phyloP scores from a whole-genome alignment of 2,329 filamentous ascomycete genomes.

The Clarireedia paspali region DNA sequence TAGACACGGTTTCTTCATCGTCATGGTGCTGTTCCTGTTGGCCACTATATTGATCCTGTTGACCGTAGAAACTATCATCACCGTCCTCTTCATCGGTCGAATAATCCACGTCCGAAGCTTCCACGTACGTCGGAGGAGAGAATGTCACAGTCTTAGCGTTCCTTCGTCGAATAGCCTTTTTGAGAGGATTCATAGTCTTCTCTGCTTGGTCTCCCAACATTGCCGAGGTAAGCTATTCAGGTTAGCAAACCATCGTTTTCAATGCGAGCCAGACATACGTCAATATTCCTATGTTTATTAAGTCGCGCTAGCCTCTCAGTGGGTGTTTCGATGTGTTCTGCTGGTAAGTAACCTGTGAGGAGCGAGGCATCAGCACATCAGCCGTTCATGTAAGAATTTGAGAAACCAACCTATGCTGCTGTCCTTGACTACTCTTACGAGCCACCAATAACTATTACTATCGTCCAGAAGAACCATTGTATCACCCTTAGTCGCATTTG shows the following conservation, averaged over 20 bases:
- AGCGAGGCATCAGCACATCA: background rate
- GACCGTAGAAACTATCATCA: constrained; percentile 38
- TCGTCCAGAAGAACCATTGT: constrained; percentile 98
- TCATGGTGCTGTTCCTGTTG: constrained; percentile 35
- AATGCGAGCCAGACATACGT: constrained; percentile 53
- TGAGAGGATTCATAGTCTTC: constrained; percentile 65
- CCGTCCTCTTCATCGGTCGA: constrained; percentile 58
- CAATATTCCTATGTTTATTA: constrained; percentile 97
- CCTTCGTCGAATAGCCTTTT: constrained; percentile 63
- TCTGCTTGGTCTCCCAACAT: constrained; percentile 66
- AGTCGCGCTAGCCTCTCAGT: constrained; percentile 87
- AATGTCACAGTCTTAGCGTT: constrained; percentile 68
- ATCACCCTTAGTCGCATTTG: constrained; percentile 96
- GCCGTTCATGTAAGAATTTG: background rate
- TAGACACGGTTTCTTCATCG: constrained; percentile 28
- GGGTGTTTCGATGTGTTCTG: constrained; percentile 96
- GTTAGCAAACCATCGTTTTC: constrained; percentile 12
- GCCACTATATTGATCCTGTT: constrained; percentile 38
- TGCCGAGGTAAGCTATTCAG: constrained; percentile 52
- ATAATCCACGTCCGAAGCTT: constrained; percentile 65
- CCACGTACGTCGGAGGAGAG: constrained; percentile 61
- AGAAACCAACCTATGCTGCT: constrained; percentile 68
- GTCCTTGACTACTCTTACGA: constrained; percentile 94
- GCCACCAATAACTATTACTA: constrained; percentile 99
- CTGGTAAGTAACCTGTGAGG: constrained; percentile 75